Base-by-base conservation (phyloP, 495 filamentous ascomycete genomes). In the Hypoxylon trugodes region DNA sequence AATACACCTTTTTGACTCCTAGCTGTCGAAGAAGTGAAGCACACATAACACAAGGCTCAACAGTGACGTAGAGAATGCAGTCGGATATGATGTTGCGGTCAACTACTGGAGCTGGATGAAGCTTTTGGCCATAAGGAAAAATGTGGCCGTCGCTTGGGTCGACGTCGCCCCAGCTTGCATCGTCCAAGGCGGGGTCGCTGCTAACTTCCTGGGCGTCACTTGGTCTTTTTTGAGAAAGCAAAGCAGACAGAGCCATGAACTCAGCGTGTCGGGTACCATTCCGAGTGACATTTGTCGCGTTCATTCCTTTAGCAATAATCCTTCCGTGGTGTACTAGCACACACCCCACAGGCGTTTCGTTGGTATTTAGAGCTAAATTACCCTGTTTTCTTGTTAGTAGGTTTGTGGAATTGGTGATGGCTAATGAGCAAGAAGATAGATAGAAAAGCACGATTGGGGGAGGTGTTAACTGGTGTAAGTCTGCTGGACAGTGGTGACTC, bases 11-110 rank as follows among this genome's bases (percentile, higher is more conserved):
- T 50, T 88, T 82, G 69, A 98, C 89, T 4, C 84, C 81, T 48
- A 92, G 85, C 72, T 98, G 96, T 24, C 90, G 87, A 25, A 98
- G 82, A 22, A 93, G 84, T n/a, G 91, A 92, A 1, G 95, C 94
- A 70, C 95, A 98, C 95, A 98, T 98, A 68, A 98, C 87, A 72
- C 95, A 98, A 1, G 95, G 95, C 72, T 98, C 95, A 45, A 98
- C 93, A 0, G 95, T 98, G 26, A 98, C 95, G 73, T 98, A 98
- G 24, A 98, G 84, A 66, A 89, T 87, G 36, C 89, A 91, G 33
- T 90, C 83, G 21, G 74, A 69, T 62, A 98, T 79, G 49, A 91
- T 79, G 6, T 78, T 81, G 4, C 81, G 78, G 46, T 72, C 51
- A 28, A 82, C 74, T 26, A 73, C 66, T 1, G 77, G 76, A 5